Evolutionary conservation across 2,329 filamentous ascomycete genomes (phyloP).

Genomic region (Colletotrichum shisoi): DNA sequence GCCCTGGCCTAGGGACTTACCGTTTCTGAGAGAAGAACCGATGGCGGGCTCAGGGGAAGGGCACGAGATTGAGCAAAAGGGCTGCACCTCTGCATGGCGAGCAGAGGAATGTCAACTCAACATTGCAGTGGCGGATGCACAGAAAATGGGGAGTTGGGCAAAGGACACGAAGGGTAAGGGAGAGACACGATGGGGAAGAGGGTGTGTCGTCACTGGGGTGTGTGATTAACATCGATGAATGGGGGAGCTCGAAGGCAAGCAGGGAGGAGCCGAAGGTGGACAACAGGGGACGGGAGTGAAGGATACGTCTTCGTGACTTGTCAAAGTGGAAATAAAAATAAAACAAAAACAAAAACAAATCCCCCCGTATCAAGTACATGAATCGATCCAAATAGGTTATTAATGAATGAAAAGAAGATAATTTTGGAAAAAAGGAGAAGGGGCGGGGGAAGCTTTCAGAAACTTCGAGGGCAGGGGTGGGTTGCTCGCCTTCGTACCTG

Average conservation of each 20-base stretch:
- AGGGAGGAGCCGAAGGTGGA: too few species aligned
- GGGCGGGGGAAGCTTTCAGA: slow-evolving; percentile 18
- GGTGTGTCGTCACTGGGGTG: slow-evolving; percentile 25
- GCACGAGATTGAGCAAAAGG: slow-evolving; percentile 18
- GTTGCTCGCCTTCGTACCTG: not conserved
- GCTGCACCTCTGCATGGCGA: slow-evolving; percentile 9
- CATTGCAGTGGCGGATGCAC: slow-evolving; percentile 9
- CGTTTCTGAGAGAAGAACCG: slow-evolving; percentile 20
- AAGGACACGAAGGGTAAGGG: slow-evolving; percentile 13
- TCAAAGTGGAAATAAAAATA: not conserved
- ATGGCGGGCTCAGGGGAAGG: slow-evolving; percentile 21
- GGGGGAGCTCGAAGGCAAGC: not conserved
- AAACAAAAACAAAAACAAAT: not conserved
- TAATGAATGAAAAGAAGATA: not conserved
- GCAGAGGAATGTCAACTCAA: not conserved
- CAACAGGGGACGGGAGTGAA: not conserved
- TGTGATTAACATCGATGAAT: slow-evolving; percentile 22
- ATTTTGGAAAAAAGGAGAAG: not conserved
- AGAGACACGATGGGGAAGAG: not conserved
- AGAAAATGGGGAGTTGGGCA: slow-evolving; percentile 24
- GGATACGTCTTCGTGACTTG: not conserved
- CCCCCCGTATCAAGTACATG: too few species aligned
- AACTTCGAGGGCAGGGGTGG: slow-evolving; percentile 15
- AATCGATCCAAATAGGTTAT: too few species aligned
- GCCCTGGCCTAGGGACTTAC: slow-evolving; percentile 27